Base-by-base conservation (phyloP, 2,329 filamentous ascomycete species). In the Hirsutella minnesotensis region DNA sequence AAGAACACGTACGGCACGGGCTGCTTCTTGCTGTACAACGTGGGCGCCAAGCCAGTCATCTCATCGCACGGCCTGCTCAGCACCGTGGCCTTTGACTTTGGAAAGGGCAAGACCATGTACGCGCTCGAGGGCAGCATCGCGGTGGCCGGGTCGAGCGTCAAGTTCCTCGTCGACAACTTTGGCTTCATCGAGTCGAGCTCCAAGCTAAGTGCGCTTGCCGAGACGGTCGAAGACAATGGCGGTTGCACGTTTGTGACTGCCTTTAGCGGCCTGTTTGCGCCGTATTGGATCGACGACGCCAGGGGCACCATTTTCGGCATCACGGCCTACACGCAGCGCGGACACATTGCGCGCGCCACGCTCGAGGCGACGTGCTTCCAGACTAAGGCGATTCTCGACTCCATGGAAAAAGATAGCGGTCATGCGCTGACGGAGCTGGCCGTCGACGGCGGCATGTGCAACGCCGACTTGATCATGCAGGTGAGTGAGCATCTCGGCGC, bases 1-100 rank as follows among this genome's bases (percentile, higher is more conserved):
- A 90, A 90, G 69, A 90, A 90, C 61, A 90, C 86, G 1, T 90
- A 90, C 57, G 86, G 86, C 34, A 90, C 86, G 1, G 86, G 86
- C 19, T 89, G 85, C 61, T 92, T 92, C 67, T 64, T 90, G 50
- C 75, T 90, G 7, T 89, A 88, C 65, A 89, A 92, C 55, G 81
- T 88, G 13, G 86, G 86, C 20, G 70, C 79, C 20, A 83, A 86
- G 63, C 85, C 85, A 4, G 83, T 89, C 43, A 79, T 89, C 45
- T 90, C 86, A 0, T 77, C 69, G 22, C 82, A 89, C 56, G 86
- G 86, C 3, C 70, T 92, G 13, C 66, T 90, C 22, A 81, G 80
- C 22, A 90, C 86, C 0, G 79, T 90, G 15, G 86, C 81, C 0
- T 90, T 84, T 59, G 76, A 89, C 59, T 81, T 90, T 58, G 81